Evolutionary conservation across 164 flowering plant species (phyloP).

Genomic region (Cinnamomum chago): DNA sequence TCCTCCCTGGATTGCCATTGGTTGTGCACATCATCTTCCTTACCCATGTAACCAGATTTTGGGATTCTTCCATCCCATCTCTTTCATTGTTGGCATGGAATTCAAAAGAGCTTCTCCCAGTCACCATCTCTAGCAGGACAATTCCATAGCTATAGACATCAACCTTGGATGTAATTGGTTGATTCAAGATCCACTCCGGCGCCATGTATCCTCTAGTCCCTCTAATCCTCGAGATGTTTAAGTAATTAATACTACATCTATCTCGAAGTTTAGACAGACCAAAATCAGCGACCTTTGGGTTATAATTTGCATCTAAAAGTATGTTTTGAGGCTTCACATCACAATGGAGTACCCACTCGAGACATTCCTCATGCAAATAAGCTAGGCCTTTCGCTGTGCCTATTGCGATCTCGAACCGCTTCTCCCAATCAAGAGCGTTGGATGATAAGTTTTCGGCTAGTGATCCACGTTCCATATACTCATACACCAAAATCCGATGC

Average conservation of each 20-base stretch:
- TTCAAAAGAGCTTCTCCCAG: conserved; percentile 7
- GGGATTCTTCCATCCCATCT: not conserved
- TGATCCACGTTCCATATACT: conserved; percentile 32
- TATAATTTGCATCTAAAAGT: conserved; percentile 21
- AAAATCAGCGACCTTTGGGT: conserved; percentile 39
- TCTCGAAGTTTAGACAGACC: conserved; percentile 30
- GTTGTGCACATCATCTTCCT: conserved; percentile 1
- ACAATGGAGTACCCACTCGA: conserved; percentile 41
- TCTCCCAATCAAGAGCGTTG: conserved; percentile 18
- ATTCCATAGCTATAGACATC: conserved; percentile 51
- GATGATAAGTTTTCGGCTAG: conserved; percentile 20
- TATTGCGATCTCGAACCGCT: conserved; percentile 21
- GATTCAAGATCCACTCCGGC: conserved; percentile 38
- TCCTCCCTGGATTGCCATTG: not conserved
- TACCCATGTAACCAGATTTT: not conserved
- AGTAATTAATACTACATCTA: conserved; percentile 2
- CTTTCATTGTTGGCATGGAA: not conserved
- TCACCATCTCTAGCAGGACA: conserved; percentile 29
- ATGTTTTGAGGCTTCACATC: conserved; percentile 39
- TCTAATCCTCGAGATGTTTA: conserved; percentile 26
- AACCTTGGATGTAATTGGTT: conserved; percentile 31
- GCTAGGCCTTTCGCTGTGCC: conserved; percentile 36
- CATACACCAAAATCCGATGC: conserved; percentile 30
- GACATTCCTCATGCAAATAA: conserved; percentile 38
- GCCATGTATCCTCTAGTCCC: conserved; percentile 49